phyloP scores from a whole-genome alignment of 108 stramenopile genomes.

The Pseudonitzschia delicatissima region DNA sequence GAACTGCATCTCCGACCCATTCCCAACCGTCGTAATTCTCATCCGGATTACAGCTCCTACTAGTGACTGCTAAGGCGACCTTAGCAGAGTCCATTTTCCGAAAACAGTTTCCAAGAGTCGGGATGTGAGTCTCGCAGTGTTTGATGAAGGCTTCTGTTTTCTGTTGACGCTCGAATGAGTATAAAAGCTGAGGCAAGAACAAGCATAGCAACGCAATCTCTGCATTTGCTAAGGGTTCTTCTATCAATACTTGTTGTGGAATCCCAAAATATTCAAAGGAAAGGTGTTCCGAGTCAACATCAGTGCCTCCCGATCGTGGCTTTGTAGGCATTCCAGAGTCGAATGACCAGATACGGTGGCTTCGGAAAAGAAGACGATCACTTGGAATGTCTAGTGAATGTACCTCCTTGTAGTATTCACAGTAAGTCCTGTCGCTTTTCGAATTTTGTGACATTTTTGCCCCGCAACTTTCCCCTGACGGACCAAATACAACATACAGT shows the following conservation, averaged over 20 bases:
- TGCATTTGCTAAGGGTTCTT: conserved; percentile 49
- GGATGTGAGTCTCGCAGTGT: conserved; percentile 31
- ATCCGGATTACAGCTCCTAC: conserved; percentile 33
- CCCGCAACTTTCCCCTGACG: conserved; percentile 24
- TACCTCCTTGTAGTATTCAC: conserved; percentile 37
- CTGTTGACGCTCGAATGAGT: conserved; percentile 31
- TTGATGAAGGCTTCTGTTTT: conserved; percentile 31
- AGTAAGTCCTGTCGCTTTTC: conserved; percentile 32
- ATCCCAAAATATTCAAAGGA: conserved; percentile 26
- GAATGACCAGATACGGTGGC: conserved; percentile 35
- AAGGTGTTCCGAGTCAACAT: neutral
- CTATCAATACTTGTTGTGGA: conserved; percentile 38
- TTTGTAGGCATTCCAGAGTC: conserved; percentile 21
- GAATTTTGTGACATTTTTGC: conserved; percentile 28
- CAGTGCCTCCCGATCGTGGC: neutral
- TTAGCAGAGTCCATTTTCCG: conserved; percentile 10
- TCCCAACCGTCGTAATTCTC: conserved; percentile 47
- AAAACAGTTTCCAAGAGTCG: conserved; percentile 33
- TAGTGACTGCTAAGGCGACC: conserved; percentile 35
- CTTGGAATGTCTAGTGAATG: conserved; percentile 14
- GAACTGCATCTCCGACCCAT: conserved; percentile 62
- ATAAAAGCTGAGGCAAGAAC: conserved; percentile 54
- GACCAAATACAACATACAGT: conserved; percentile 42
- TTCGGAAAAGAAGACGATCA: conserved; percentile 31
- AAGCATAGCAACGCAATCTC: conserved; percentile 35